Percentiles rank a stretch among this genome's conserved stretches.
Conservation (phyloP, 495 filamentous ascomycete genomes). For the Tuber indicum region DNA sequence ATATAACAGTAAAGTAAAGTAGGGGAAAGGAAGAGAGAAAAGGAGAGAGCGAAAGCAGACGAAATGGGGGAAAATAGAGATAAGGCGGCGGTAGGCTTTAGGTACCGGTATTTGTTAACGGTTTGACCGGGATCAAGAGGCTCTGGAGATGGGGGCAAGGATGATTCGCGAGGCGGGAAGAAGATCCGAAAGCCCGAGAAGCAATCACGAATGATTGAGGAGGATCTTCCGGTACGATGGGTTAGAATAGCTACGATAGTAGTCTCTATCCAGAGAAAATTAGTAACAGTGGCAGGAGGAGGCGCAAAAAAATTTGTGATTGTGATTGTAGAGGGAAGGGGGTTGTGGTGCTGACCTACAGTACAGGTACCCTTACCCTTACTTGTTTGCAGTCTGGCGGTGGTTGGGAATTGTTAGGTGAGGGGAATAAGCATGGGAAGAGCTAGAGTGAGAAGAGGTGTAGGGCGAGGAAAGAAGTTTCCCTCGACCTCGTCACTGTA, state of each 20-base stretch:
- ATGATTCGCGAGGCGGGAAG: constrained; percentile 19
- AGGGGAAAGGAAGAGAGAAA: constrained; percentile 26
- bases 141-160: constrained; percentile 34
- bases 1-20: constrained; percentile 23
- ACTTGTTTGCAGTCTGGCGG: not conserved
- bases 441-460: not conserved
- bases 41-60: constrained; percentile 30
- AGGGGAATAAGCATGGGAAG: not conserved
- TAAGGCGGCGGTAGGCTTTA: constrained; percentile 16
- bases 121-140: constrained; percentile 31
- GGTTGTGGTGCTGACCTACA: not conserved
- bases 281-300: not conserved
- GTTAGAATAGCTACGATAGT: constrained; percentile 4
- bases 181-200: constrained; percentile 25
- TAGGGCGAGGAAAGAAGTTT: not conserved
- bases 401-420: not conserved
- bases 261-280: not conserved
- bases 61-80: constrained; percentile 21
- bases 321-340: not conserved
- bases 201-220: constrained; percentile 5
- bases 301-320: not conserved
- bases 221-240: constrained; percentile 9
- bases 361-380: not conserved
- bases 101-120: not conserved
- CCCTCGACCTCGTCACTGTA: not conserved